These are phyloP conservation scores for Blastobotrys aristatus DNA, from an alignment of 1,139 yeast genomes.

Conservation along the genomic window DNA sequence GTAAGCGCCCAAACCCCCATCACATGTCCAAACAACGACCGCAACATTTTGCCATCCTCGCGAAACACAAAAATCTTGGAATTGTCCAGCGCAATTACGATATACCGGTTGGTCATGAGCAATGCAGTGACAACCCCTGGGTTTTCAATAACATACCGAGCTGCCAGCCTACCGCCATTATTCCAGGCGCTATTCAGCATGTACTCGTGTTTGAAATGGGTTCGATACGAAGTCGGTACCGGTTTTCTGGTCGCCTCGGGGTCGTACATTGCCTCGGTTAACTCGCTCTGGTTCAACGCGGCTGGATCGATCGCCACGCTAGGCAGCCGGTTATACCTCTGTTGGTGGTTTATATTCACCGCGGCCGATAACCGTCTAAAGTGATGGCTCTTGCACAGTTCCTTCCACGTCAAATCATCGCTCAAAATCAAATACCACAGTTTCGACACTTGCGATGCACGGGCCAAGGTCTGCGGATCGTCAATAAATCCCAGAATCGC, in stretches of 20 bases:
- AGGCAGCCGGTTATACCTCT: conserved; percentile 18
- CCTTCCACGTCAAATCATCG: conserved; percentile 43
- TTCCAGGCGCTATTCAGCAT: conserved; percentile 40
- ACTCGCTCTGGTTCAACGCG: conserved; percentile 20
- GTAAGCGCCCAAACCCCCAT: conserved; percentile 98
- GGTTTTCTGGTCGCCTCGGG: conserved; percentile 34
- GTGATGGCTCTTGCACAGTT: conserved; percentile 38
- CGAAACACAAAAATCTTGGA: conserved; percentile 41
- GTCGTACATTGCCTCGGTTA: conserved; percentile 34
- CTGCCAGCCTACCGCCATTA: conserved; percentile 39
- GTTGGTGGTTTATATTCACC: conserved; percentile 23
- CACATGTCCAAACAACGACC: conserved; percentile 78
- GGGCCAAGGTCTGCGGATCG: conserved; percentile 40
- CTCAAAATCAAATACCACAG: conserved; percentile 39
- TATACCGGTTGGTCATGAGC: conserved; percentile 36
- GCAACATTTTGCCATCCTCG: conserved; percentile 64
- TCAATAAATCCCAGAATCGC: conserved; percentile 82
- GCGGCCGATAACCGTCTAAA: conserved; percentile 38
- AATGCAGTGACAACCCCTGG: conserved; percentile 39
- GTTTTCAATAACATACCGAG: conserved; percentile 35
- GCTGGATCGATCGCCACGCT: conserved; percentile 17
- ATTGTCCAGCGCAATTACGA: conserved; percentile 41
- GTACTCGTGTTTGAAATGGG: conserved; percentile 42
- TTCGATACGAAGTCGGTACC: conserved; percentile 36
- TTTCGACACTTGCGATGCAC: conserved; percentile 42